Evolutionary conservation across 2,329 filamentous ascomycete genomes (phyloP), one percentile per base, ranked within the genome.

Genomic region (Fusarium annulatum): DNA sequence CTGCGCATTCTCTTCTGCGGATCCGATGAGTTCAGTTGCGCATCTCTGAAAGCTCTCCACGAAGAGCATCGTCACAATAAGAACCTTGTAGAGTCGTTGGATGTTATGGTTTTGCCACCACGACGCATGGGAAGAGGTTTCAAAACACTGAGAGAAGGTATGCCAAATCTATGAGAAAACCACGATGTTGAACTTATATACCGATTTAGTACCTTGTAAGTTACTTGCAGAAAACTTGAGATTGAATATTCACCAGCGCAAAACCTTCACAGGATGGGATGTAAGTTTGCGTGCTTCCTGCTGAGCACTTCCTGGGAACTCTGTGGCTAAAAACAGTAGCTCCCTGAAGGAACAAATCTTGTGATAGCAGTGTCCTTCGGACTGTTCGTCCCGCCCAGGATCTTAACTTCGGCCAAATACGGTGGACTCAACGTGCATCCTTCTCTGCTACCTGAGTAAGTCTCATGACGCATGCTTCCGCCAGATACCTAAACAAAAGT

Each of bases 301-400:
- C 18, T 39, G 34, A 16, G n/a, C 42, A 26, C 51, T 9, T 30
- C 15, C 42, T 23, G 21, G n/a, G 19, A 48, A 41, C 21, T 19
- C 18, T 23, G 18, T 57, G 34, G 51, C 69, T 77, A 39, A 69
- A 36, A 39, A 21, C 16, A 26, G 34, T 73, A 92, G 87, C 87
- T 91, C 39, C 91, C 92, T 0, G 78, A 80, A 48, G 79, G 85
- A 7, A 90, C 91, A 74, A 95, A 98, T 80, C 86, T 99, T 66
- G 88, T 99, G 75, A 86, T 98, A 51, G 95, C 95, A 53, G 96
- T 98, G 9, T 98, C 96, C 1, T 99, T 98, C 82, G 96, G 96
- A 7, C 88, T 97, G 12, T 92, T 98, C 69, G 91, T 99, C 2
- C 96, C 96, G 2, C 87, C 88, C 2, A 88, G 94, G 9, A 90